phyloP scores from a whole-genome alignment of 1,284 basidiomycete species.

The Papiliotrema fonsecae region DNA sequence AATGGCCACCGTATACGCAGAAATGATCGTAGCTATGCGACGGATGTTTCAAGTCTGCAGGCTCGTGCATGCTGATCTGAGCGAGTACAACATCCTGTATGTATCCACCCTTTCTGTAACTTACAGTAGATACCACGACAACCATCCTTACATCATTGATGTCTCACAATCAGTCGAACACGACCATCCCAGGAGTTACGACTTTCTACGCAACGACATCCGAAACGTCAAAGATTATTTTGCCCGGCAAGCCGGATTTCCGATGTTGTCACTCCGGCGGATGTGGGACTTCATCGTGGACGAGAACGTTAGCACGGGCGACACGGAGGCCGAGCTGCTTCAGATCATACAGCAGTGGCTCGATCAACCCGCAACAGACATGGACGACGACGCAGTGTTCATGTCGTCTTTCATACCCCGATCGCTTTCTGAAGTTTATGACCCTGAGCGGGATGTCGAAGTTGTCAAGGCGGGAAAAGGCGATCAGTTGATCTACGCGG shows the following conservation, averaged over 20 bases:
- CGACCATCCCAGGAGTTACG: slow-evolving; percentile 92
- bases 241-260: slow-evolving; percentile 55
- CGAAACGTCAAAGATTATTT: slow-evolving; percentile 94
- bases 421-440: slow-evolving; percentile 81
- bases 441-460: slow-evolving; percentile 84
- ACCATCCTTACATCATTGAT: slow-evolving; percentile 89
- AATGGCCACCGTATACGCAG: slow-evolving; percentile 63
- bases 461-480: slow-evolving; percentile 65
- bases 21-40: slow-evolving; percentile 74
- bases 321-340: slow-evolving; percentile 42
- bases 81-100: slow-evolving; percentile 96
- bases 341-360: slow-evolving; percentile 56
- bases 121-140: slow-evolving; percentile 50
- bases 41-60: slow-evolving; percentile 85
- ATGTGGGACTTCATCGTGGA: slow-evolving; percentile 85
- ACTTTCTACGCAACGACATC: slow-evolving; percentile 90
- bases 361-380: slow-evolving; percentile 39
- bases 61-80: slow-evolving; percentile 95
- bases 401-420: slow-evolving; percentile 87
- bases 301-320: slow-evolving; percentile 50
- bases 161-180: slow-evolving; percentile 98
- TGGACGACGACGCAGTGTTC: slow-evolving; percentile 75
- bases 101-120: slow-evolving; percentile 31
- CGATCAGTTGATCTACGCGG: slow-evolving; percentile 72
- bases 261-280: slow-evolving; percentile 70